A percentile compares a stretch with the other conserved stretches of the same genome.
Evolutionary conservation across 768 basidiomycete genomes (phyloP).

Genomic region (Chlorophyllum brunneum): DNA sequence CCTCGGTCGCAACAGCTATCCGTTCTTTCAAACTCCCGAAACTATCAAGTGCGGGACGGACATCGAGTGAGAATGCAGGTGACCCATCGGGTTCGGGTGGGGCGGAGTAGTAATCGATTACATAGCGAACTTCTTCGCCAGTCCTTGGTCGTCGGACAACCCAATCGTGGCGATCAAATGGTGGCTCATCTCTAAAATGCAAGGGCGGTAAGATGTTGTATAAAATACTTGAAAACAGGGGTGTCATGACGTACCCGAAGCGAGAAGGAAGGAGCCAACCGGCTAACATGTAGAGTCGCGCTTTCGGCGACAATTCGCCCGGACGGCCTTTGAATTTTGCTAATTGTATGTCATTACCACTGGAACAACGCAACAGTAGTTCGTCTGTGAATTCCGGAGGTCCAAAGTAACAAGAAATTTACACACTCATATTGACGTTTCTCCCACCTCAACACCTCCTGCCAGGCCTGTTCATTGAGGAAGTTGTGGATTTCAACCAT

Average conservation of each 20-base stretch:
- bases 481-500: slow-evolving; percentile 99
- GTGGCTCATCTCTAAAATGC: slow-evolving; percentile 72
- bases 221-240: not conserved
- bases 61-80: slow-evolving; percentile 94
- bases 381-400: not conserved
- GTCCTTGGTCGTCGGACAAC: slow-evolving; percentile 76
- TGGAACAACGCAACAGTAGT: slow-evolving; percentile 23
- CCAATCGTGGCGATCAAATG: slow-evolving; percentile 99
- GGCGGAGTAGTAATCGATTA: slow-evolving; percentile 98
- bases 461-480: slow-evolving; percentile 95
- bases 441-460: slow-evolving; percentile 94
- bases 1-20: slow-evolving; percentile 64
- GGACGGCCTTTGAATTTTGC: slow-evolving; percentile 87
- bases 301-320: slow-evolving; percentile 93
- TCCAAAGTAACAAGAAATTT: not conserved
- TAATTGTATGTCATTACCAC: slow-evolving; percentile 67
- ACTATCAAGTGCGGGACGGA: slow-evolving; percentile 90
- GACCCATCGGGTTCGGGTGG: slow-evolving; percentile 86
- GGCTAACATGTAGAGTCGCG: slow-evolving; percentile 79
- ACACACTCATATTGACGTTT: slow-evolving; percentile 59
- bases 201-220: not conserved
- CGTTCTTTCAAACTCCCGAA: slow-evolving; percentile 73
- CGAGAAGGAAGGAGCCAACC: slow-evolving; percentile 86
- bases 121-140: slow-evolving; percentile 86
- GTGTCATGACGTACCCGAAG: slow-evolving; percentile 67